These are phyloP conservation scores for Silene noctiflora DNA, from an alignment of 179 eudicot genomes.

Conservation along the genomic window DNA sequence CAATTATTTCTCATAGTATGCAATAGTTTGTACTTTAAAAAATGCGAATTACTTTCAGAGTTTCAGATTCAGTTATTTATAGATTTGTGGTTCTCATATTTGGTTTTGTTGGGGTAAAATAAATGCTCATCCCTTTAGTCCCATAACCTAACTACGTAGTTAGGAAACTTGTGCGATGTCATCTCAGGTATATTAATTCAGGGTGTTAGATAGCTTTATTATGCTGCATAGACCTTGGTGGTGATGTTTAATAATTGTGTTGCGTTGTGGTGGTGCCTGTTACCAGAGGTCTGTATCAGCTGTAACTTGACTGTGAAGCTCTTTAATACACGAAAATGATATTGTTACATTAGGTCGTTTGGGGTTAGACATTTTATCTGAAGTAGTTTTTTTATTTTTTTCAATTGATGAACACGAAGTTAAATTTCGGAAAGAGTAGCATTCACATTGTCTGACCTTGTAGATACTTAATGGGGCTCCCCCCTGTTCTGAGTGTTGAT, in stretches of 20 bases:
- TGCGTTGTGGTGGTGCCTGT: background rate
- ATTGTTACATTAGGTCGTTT: background rate
- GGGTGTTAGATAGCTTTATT: too few species aligned
- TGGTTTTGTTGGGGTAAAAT: background rate
- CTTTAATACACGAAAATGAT: background rate
- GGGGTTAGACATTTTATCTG: background rate
- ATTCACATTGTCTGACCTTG: background rate
- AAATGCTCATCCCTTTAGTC: too few species aligned
- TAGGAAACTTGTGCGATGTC: background rate
- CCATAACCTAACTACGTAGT: background rate
- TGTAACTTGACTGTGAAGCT: background rate
- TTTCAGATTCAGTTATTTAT: background rate
- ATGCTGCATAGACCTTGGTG: too few species aligned
- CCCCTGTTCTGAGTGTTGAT: conserved; percentile 1
- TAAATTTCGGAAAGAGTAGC: background rate
- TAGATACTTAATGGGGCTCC: background rate
- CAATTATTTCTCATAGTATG: too few species aligned
- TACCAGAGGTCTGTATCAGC: background rate
- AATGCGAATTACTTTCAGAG: background rate
- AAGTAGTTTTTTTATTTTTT: background rate
- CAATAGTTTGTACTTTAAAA: background rate
- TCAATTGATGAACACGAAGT: background rate
- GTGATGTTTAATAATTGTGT: background rate
- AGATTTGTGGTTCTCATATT: background rate
- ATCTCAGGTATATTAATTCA: too few species aligned